Base-by-base conservation (phyloP, 345 rosid genomes). In the Gossypium bickii region DNA sequence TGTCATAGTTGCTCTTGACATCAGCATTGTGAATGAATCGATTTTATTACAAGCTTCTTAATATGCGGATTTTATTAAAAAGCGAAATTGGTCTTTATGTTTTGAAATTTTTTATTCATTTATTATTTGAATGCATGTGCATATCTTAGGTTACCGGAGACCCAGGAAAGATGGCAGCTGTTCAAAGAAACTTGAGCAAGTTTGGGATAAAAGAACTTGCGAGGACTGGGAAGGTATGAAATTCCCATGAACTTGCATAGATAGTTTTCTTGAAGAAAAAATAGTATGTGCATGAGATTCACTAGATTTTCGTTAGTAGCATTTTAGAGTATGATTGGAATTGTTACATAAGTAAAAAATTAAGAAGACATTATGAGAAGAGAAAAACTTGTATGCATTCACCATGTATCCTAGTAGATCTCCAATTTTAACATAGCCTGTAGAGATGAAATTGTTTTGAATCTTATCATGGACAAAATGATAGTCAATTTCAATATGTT, bases 91-190 rank as follows among this genome's bases (percentile, higher is more conserved):
- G 25, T 43, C 25, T 65, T 12, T 62, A 17, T 38, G 10, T 38
- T 63, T 71, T 71, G 34, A 29, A 16, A 18, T 4, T 65, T 43
- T 51, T 67, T 12, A 34, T 70, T 53, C 6, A 1, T 52, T 55
- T 12, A 41, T 53, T 16, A n/a, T 68, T 2, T 20, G 61, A 60
- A 59, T 4, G 34, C 70, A 12, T 68, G 7, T 72, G 53, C 25
- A 56, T 58, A 34, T n/a, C 48, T 53, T 66, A 95, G 99, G 94
- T 93, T 66, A 95, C 98, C 69, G 99, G 99, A 77, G 99, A 93
- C 83, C 99, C 98, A 49, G 99, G 99, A 65, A 95, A 95, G 82
- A 88, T 95, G 87, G 91, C 74, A 77, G 99, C 96, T 71, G 96
- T 93, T 27, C 91, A 85, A 80, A 87, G 96, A 83, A 95, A 90